Base-by-base conservation (phyloP, 2,329 filamentous ascomycete genomes). In the Cercospora sp. region DNA sequence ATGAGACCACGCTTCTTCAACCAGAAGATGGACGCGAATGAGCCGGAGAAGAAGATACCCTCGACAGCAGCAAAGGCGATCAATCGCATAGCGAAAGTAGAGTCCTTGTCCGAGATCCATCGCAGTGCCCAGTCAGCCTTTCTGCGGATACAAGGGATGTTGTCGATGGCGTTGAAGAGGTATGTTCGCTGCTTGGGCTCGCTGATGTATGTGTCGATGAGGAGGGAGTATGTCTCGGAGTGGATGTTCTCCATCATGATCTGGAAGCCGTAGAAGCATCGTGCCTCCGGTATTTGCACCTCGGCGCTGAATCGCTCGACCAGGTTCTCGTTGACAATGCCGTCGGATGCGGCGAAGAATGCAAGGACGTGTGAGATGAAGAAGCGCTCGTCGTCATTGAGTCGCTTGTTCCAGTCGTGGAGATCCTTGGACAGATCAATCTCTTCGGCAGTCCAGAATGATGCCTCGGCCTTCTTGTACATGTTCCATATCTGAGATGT, bases 181-280 rank as follows among this genome's bases (percentile, higher is more conserved):
- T 98, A 94, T 70, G 88, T 91, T 75, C 93, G 90, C 85, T 99
- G 94, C 80, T 91, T 91, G 71, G 92, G 91, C 85, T 99, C 95
- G 87, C 96, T 97, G 85, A 99, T 97, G 83, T 99, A 99, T 71
- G 94, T 97, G 82, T 99, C 95, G 80, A 99, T 99, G 80, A 99
- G 90, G 40, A 99, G 90, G 21, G 94, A 98, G 88, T 99, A 99
- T 65, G 95, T 99, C 86, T 99, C 95, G 16, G 95, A 97, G 88
- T 99, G 95, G 78, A 99, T 97, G 85, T 99, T 99, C 87, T 99
- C 95, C 92, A 99, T 98, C 95, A 99, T 99, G 85, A 98, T 98
- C 86, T 99, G 95, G 88, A 99, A 99, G 73, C 95, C 95, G 82
- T 99, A 99, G 88, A 99, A 99, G 89, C 95, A 99, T 78, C 95